phyloP scores from a whole-genome alignment of 2,329 filamentous ascomycete species.

The Hypoxylon sp. region DNA sequence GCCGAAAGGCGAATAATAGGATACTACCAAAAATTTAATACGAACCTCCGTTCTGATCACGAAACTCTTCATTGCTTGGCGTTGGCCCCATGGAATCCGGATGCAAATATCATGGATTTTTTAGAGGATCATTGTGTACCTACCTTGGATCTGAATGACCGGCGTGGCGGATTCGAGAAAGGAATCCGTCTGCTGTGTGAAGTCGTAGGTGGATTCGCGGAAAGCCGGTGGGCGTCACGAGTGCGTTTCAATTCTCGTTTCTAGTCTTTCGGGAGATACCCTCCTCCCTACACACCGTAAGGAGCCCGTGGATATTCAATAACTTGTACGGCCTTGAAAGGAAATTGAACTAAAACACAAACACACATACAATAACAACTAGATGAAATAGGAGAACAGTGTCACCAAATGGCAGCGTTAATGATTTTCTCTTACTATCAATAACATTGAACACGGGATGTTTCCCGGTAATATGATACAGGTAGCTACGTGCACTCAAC shows the following conservation, averaged over 20 bases:
- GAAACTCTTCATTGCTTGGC: not conserved
- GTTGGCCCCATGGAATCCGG: not conserved
- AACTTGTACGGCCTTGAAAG: not conserved
- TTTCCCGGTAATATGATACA: slow-evolving; percentile 20
- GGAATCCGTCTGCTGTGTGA: not conserved
- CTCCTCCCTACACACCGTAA: not conserved
- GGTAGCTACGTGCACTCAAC: slow-evolving; percentile 20
- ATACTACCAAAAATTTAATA: not conserved
- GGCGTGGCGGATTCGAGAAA: not conserved
- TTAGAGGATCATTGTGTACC: not conserved
- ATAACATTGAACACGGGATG: slow-evolving; percentile 13
- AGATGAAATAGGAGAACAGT: not conserved
- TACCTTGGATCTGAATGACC: not conserved
- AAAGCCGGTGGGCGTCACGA: not conserved
- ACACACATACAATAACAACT: not conserved
- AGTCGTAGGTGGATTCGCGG: slow-evolving; percentile 2
- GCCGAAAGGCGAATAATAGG: not conserved
- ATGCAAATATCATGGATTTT: not conserved
- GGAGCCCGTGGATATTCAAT: not conserved
- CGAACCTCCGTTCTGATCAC: not conserved
- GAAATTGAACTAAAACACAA: not conserved
- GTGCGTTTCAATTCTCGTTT: slow-evolving; percentile 6
- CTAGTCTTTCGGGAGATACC: not conserved
- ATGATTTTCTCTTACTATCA: slow-evolving; percentile 18
- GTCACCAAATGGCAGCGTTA: not conserved